Evolutionary conservation across 768 basidiomycete species (phyloP), one percentile per base, ranked within the genome.

Genomic region (Mycena capillaripes): DNA sequence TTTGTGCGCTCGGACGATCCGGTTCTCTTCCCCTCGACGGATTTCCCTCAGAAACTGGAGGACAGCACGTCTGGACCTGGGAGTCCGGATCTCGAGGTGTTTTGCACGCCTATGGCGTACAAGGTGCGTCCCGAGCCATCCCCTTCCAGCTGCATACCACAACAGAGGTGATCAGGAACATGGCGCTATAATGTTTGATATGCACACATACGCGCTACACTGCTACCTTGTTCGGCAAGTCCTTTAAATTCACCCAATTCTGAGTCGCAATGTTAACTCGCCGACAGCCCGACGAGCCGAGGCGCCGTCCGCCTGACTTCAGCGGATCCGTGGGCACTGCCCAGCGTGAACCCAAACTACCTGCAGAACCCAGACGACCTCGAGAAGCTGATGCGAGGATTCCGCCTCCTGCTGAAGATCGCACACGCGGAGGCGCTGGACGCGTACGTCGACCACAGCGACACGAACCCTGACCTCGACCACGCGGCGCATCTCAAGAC

Each of bases 1-100:
- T 92, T 93, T 75, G 79, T 89, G 48, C 88, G 90, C 17, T 86
- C 89, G 6, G 86, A 86, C 67, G 89, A 92, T 68, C 85, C 86
- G 1, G 76, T 74, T 14, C 76, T 91, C 2, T 90, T 90, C 76
- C 84, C 86, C 4, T 68, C 77, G 8, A 72, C 70, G 2, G 77
- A 84, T 59, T 86, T 78, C 69, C 80, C 81, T 12, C 79, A 82
- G 50, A 80, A 80, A 42, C 52, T 88, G 67, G 69, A 84, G 73
- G 88, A 89, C 67, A 86, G 80, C 56, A 86, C 87, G 4, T 88
- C 88, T 19, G 85, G 81, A 0, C 69, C 80, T 25, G 82, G 83
- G 29, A 86, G 86, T 53, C 88, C 88, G 19, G 88, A 89, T 77
- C 71, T 88, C 16, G 88, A 89, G 71, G 64, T 88, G 23, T 85